A percentile compares a stretch with the other conserved stretches of the same genome.
These are phyloP conservation scores for Lasiodiplodia citricola DNA, from an alignment of 2,329 filamentous ascomycete genomes.

Conservation along the genomic window DNA sequence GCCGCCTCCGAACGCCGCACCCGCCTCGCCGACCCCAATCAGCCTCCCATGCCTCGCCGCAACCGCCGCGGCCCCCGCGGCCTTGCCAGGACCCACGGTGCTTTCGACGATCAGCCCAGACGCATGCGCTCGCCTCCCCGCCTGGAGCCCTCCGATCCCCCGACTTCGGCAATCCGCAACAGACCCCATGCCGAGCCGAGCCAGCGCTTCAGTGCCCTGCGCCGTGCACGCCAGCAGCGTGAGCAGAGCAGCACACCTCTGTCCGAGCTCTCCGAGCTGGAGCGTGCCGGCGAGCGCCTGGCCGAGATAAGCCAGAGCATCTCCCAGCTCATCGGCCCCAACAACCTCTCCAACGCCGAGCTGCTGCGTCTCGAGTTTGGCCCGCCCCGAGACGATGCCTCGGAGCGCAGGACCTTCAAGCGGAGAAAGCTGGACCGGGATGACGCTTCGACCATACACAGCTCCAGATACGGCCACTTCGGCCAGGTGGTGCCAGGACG, in stretches of 20 bases:
- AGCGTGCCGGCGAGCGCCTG: slow-evolving; percentile 29
- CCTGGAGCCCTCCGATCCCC: slow-evolving; percentile 6
- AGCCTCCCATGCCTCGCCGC: slow-evolving; percentile 22
- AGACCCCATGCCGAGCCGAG: slow-evolving; percentile 41
- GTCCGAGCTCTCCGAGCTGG: slow-evolving; percentile 25
- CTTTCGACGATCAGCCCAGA: slow-evolving; percentile 2
- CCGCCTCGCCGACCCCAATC: slow-evolving; percentile 9
- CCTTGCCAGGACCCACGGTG: neutral
- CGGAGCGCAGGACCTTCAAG: slow-evolving; percentile 31
- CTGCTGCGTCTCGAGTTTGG: slow-evolving; percentile 19
- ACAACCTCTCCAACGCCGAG: slow-evolving; percentile 17
- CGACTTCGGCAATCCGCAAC: slow-evolving; percentile 23
- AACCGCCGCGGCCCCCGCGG: slow-evolving; percentile 20
- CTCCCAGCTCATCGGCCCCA: slow-evolving; percentile 18
- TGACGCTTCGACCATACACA: slow-evolving; percentile 35
- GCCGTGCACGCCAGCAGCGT: slow-evolving; percentile 39
- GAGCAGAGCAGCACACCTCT: slow-evolving; percentile 32
- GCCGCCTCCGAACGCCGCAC: slow-evolving; percentile 21
- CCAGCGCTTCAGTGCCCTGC: slow-evolving; percentile 39
- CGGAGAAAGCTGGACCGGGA: slow-evolving; percentile 49
- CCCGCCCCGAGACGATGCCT: neutral
- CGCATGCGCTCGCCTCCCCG: slow-evolving; percentile 16
- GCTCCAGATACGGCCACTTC: slow-evolving; percentile 81
- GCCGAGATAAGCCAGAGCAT: slow-evolving; percentile 28
- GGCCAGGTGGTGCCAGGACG: slow-evolving; percentile 85